Conservation (phyloP, 495 filamentous ascomycete species). For the Podospora appendiculata region DNA sequence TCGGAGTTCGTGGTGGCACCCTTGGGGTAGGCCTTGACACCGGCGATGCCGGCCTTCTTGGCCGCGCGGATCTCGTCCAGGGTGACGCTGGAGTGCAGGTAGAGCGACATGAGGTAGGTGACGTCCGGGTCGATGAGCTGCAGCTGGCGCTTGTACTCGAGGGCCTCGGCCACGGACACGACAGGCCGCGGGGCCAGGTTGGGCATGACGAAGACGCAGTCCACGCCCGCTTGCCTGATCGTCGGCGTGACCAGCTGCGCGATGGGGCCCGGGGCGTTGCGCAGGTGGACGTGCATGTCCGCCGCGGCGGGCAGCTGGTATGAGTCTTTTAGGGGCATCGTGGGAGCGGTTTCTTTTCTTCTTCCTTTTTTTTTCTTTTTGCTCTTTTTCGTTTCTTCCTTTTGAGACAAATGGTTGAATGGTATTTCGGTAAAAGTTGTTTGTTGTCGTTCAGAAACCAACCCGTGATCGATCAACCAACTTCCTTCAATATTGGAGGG, state of each 20-base stretch:
- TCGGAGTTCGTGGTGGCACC: constrained; percentile 81
- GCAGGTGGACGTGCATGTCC: constrained; percentile 56
- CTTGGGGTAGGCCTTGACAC: constrained; percentile 47
- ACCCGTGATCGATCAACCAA: no score
- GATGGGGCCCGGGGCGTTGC: constrained; percentile 61
- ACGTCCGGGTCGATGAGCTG: constrained; percentile 62
- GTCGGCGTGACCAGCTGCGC: constrained; percentile 75
- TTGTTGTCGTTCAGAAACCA: no score
- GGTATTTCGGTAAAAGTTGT: no score
- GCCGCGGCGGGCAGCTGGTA: constrained; percentile 63
- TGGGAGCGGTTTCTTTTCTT: not conserved
- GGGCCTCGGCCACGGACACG: constrained; percentile 62
- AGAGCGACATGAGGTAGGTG: constrained; percentile 83
- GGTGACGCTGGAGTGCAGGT: constrained; percentile 63
- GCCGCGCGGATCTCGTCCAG: constrained; percentile 72
- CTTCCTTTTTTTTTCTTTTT: not conserved
- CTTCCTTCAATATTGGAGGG: no score
- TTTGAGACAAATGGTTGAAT: no score
- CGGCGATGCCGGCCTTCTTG: constrained; percentile 53
- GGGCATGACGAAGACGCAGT: constrained; percentile 64
- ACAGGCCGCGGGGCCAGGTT: constrained; percentile 54
- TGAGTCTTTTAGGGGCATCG: constrained; percentile 35
- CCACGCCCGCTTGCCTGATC: constrained; percentile 60
- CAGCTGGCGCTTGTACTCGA: constrained; percentile 66
- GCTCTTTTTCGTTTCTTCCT: not conserved